Percentiles rank a stretch among this genome's conserved stretches.
phyloP scores from a whole-genome alignment of 129 eudicot species.

The Erigeron canadensis region DNA sequence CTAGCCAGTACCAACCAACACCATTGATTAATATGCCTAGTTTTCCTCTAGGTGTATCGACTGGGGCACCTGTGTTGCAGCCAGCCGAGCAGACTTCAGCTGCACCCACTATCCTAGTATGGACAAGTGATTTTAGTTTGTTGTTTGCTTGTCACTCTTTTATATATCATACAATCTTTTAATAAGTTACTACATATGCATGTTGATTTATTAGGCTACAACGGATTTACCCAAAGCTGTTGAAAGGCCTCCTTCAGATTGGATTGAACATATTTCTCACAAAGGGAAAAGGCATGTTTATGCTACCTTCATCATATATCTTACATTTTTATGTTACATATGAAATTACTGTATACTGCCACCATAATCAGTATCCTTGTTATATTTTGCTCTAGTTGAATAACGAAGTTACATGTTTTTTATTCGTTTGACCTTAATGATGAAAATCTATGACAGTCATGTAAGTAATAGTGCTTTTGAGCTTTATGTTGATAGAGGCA shows the following conservation, averaged over 20 bases:
- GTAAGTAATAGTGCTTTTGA: too few species aligned
- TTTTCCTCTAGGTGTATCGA: conserved; percentile 49
- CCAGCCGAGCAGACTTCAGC: conserved; percentile 42
- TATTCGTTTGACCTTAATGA: neutral
- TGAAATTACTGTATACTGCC: neutral
- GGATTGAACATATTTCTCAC: conserved; percentile 75
- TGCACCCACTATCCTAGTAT: conserved; percentile 36
- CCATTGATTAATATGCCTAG: conserved; percentile 41
- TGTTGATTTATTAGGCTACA: conserved; percentile 43
- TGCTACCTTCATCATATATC: neutral
- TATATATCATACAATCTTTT: conserved; percentile 5
- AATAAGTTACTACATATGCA: neutral
- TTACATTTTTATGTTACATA: neutral
- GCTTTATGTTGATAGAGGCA: too few species aligned
- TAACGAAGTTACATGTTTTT: neutral
- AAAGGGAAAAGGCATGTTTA: conserved; percentile 67
- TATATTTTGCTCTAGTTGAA: neutral
- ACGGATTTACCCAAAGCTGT: conserved; percentile 25
- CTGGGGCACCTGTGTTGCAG: conserved; percentile 42
- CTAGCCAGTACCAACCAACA: conserved; percentile 48
- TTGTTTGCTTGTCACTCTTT: conserved; percentile 1
- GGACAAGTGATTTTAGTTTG: conserved; percentile 19
- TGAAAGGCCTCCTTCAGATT: conserved; percentile 50
- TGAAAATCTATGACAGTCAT: too few species aligned
- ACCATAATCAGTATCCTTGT: neutral